phyloP scores from a whole-genome alignment of 2,329 filamentous ascomycete genomes.

The Paraphaeosphaeria sporulosa region DNA sequence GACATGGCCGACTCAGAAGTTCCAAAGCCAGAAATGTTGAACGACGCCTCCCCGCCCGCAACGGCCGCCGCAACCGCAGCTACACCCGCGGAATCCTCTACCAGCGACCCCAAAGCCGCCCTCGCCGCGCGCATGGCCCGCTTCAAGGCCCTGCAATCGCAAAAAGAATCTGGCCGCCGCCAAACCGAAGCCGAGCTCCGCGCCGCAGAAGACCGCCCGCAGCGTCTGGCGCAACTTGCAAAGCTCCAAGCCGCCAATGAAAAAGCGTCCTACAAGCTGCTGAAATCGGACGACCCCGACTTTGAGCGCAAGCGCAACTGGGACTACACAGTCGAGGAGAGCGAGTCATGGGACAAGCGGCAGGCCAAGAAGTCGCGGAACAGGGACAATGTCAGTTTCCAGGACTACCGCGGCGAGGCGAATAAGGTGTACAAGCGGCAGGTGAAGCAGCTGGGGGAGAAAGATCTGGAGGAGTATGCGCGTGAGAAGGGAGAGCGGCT shows the following conservation, averaged over 20 bases:
- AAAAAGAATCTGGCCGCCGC: slow-evolving; percentile 65
- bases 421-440: slow-evolving; percentile 95
- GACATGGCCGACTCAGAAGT: slow-evolving; percentile 15
- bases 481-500: slow-evolving; percentile 84
- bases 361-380: slow-evolving; percentile 84
- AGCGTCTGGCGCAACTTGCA: slow-evolving; percentile 66
- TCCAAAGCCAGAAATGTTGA: background rate
- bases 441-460: slow-evolving; percentile 74
- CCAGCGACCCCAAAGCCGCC: slow-evolving; percentile 38
- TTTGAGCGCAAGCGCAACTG: slow-evolving; percentile 98
- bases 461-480: slow-evolving; percentile 82
- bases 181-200: slow-evolving; percentile 62
- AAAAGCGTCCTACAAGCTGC: slow-evolving; percentile 87
- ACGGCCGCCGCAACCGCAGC: background rate
- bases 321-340: slow-evolving; percentile 98
- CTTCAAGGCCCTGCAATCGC: slow-evolving; percentile 86
- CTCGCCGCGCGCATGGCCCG: slow-evolving; percentile 63
- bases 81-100: slow-evolving; percentile 13
- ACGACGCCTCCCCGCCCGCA: background rate
- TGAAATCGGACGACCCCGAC: slow-evolving; percentile 91
- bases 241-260: slow-evolving; percentile 85
- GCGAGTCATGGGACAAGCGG: slow-evolving; percentile 90
- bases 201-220: slow-evolving; percentile 39
- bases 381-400: slow-evolving; percentile 86
- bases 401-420: slow-evolving; percentile 86